Percentiles rank a stretch among this genome's conserved stretches.
These are phyloP conservation scores for Spathaspora sp. DNA, from an alignment of 1,139 yeast species.

Conservation along the genomic window DNA sequence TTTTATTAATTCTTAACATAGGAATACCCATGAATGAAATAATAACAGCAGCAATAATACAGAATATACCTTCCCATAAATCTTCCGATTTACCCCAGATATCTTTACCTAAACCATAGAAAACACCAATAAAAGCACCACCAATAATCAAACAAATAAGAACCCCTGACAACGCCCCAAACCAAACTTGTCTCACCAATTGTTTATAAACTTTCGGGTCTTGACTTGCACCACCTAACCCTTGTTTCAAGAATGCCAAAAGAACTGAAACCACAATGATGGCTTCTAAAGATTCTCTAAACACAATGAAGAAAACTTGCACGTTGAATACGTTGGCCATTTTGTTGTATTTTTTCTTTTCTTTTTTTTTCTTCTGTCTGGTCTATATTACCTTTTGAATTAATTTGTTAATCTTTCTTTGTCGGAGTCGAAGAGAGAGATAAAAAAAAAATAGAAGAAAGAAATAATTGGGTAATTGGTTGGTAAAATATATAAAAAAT, in stretches of 20 bases:
- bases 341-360: slow-evolving; percentile 4
- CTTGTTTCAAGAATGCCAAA: slow-evolving; percentile 86
- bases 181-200: slow-evolving; percentile 73
- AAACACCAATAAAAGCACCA: slow-evolving; percentile 80
- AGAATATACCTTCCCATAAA: slow-evolving; percentile 89
- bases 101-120: slow-evolving; percentile 76
- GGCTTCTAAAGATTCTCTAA: slow-evolving; percentile 90
- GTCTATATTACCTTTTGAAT: not conserved
- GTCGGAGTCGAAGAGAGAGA: slow-evolving; percentile 1
- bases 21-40: slow-evolving; percentile 91
- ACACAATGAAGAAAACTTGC: slow-evolving; percentile 75
- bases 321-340: slow-evolving; percentile 53
- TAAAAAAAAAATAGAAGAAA: not conserved
- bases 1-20: slow-evolving; percentile 84
- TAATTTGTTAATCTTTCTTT: not conserved
- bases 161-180: slow-evolving; percentile 73
- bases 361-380: not conserved
- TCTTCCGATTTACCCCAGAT: slow-evolving; percentile 87
- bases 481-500: not conserved
- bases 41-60: slow-evolving; percentile 77
- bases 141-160: slow-evolving; percentile 76
- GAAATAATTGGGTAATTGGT: not conserved
- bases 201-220: slow-evolving; percentile 58
- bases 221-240: slow-evolving; percentile 55
- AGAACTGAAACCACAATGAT: slow-evolving; percentile 85